Percentiles rank a stretch among this genome's conserved stretches.
phyloP scores from a whole-genome alignment of 1,139 yeast species.

The Saccharomyces hybrid region DNA sequence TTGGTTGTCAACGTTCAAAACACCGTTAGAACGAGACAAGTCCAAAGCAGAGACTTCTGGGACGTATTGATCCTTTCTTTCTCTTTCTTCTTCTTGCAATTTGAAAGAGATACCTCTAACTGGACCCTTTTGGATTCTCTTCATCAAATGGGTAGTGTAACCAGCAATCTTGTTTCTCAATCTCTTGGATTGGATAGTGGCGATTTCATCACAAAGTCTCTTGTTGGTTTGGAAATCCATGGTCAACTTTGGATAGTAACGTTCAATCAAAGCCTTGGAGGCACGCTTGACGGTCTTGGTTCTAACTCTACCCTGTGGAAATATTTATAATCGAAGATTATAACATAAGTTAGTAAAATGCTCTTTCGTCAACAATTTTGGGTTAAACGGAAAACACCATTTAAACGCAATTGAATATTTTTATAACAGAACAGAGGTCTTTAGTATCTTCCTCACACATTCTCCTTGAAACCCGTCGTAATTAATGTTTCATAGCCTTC shows the following conservation, averaged over 20 bases:
- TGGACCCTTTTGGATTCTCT: slow-evolving; percentile 99
- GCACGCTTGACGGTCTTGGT: slow-evolving; percentile 99
- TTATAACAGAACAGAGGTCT: too few species aligned
- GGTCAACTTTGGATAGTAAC: slow-evolving; percentile 99
- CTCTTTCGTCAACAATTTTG: background rate
- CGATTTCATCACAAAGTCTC: slow-evolving; percentile 97
- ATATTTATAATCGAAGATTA: slow-evolving; percentile 4
- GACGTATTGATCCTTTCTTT: slow-evolving; percentile 99
- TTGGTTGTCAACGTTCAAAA: slow-evolving; percentile 97
- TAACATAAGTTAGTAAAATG: slow-evolving; percentile 15
- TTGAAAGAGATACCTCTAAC: slow-evolving; percentile 99
- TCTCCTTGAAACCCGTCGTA: too few species aligned
- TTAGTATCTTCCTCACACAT: too few species aligned
- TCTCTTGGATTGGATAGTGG: slow-evolving; percentile 99
- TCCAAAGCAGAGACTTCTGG: slow-evolving; percentile 99
- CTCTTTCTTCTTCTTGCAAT: slow-evolving; percentile 99
- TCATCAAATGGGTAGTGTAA: slow-evolving; percentile 99
- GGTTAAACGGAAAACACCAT: background rate
- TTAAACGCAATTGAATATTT: background rate
- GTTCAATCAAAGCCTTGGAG: slow-evolving; percentile 98
- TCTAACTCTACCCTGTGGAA: slow-evolving; percentile 87
- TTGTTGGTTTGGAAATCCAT: slow-evolving; percentile 99
- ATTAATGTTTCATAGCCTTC: background rate
- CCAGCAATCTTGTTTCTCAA: slow-evolving; percentile 99
- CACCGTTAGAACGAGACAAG: slow-evolving; percentile 93